Base-by-base conservation (phyloP, 345 rosid species). In the Laguncularia racemosa region DNA sequence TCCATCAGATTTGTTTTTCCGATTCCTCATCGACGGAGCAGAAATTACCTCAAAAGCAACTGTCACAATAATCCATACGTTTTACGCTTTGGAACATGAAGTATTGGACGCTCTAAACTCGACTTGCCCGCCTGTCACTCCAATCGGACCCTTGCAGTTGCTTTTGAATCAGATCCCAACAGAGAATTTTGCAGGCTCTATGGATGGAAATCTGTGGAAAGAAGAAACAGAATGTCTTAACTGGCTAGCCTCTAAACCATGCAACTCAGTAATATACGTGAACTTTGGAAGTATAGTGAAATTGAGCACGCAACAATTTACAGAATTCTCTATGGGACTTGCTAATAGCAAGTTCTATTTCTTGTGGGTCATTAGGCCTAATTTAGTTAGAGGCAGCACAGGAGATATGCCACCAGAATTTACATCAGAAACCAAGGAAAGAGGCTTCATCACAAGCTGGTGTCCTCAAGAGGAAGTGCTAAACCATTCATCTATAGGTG, bases 21-120 rank as follows among this genome's bases (percentile, higher is more conserved):
- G 2, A 0, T n/a, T n/a, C 0, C 13, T 2, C 20, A 0, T 38
- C 7, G 3, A 14, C 2, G 45, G 17, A n/a, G 7, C 19, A 7
- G 46, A 33, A 18, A 1, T 12, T 28, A 13, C 47, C 4, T 17
- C 9, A 14, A 40, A 13, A 28, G 58, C 58, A 13, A 17, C 44
- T 0, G 46, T 45, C 20, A 40, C 18, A 1, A 14, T 55, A 4
- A 5, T 55, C 20, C 33, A 28, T 3, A 55, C 47, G 3, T 55
- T 55, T 0, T 17, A 55, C 8, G 1, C 15, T 0, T 40, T 55
- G 12, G 58, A 55, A 20, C 20, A 16, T 3, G 47, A 28, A 15
- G 58, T 16, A 18, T 14, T 55, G 4, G 20, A n/a, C 16, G 46
- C 45, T 18, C 19, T 55, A 14, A 16, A n/a, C 40, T 28, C 47